These are phyloP conservation scores for Nannochloropsis salina DNA, from an alignment of 108 stramenopile genomes.

Conservation along the genomic window DNA sequence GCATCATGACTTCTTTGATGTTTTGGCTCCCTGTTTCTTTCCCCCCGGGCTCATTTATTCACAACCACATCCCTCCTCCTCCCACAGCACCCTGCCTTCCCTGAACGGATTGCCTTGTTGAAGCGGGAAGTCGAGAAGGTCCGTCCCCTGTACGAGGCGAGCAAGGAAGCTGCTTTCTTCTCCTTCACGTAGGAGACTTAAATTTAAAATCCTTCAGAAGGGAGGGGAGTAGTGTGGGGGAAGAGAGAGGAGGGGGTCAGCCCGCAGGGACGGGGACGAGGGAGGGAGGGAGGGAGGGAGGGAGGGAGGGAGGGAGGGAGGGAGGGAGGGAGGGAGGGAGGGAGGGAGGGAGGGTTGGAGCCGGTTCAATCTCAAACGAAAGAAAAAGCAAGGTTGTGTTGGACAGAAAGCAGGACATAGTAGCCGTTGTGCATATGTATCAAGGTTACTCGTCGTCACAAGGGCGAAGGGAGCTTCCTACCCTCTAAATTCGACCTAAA, in stretches of 20 bases:
- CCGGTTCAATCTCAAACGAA: not conserved
- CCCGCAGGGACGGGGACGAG: not conserved
- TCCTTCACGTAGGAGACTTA: too few relatives aligned
- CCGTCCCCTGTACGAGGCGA: not conserved
- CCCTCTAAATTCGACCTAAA: not conserved
- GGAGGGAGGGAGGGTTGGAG: not conserved
- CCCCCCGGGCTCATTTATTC: not conserved
- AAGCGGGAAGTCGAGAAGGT: not conserved
- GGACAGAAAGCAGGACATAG: not conserved
- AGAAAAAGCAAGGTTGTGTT: not conserved
- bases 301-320: not conserved
- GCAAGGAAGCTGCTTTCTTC: not conserved
- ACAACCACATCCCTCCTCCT: not conserved
- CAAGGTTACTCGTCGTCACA: not conserved
- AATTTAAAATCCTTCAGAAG: too few relatives aligned
- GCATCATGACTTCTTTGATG: not conserved
- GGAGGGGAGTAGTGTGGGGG: not conserved
- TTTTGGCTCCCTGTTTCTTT: not conserved
- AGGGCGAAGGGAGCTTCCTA: not conserved
- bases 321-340: not conserved
- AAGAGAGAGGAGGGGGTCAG: not conserved
- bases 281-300: not conserved
- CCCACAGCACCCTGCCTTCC: not conserved
- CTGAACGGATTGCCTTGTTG: not conserved
- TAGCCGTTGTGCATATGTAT: not conserved